Evolutionary conservation across 106 monocot genomes (phyloP).

Genomic region (Allium cepa): DNA sequence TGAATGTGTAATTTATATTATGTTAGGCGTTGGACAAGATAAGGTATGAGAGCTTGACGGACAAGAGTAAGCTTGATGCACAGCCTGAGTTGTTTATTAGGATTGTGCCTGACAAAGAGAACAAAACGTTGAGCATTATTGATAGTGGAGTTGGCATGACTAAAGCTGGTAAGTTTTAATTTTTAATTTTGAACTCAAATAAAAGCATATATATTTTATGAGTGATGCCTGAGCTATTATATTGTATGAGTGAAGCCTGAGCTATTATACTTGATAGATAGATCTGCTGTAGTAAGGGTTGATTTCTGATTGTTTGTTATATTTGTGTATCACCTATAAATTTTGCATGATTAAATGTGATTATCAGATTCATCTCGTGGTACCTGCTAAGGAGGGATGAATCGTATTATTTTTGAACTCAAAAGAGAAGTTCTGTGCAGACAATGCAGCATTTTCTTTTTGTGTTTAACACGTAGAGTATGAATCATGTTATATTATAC

Average conservation of each 20-base stretch:
- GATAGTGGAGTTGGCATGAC: conserved; percentile 23
- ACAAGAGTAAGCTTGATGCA: conserved; percentile 22
- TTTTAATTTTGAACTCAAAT: background rate
- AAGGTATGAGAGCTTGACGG: conserved; percentile 20
- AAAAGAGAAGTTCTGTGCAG: no score
- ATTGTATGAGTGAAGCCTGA: background rate
- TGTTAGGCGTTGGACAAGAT: conserved; percentile 17
- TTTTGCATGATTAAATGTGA: no score
- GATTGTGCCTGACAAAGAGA: conserved; percentile 15
- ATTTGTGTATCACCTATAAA: no score
- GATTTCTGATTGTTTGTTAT: no score
- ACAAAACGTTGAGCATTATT: conserved; percentile 13
- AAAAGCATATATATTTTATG: background rate
- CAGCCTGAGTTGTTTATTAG: conserved; percentile 28
- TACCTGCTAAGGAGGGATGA: background rate
- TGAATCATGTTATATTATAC: background rate
- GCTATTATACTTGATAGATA: background rate
- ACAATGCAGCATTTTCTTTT: background rate
- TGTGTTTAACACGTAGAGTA: background rate
- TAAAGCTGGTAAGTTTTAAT: conserved; percentile 10
- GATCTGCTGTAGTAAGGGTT: background rate
- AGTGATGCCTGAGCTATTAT: background rate
- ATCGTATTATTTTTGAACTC: no score
- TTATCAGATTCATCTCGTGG: no score
- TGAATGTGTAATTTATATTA: background rate